These are phyloP conservation scores for Cunninghamia lanceolata DNA, from an alignment of 75 land plant species.

Conservation along the genomic window DNA sequence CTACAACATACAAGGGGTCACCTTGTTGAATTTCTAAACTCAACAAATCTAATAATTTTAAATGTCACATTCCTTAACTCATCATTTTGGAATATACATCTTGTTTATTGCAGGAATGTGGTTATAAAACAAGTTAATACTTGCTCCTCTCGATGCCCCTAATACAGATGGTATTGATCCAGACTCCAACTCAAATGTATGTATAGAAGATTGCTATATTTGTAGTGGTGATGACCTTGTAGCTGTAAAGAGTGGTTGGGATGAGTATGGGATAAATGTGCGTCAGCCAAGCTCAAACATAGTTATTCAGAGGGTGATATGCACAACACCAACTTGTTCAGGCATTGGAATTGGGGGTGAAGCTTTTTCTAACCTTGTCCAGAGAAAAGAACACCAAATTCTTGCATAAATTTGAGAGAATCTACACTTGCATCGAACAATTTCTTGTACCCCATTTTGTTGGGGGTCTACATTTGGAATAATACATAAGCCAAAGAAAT, in stretches of 20 bases:
- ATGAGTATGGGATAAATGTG: too few relatives aligned
- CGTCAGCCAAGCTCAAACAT: slow-evolving; percentile 68
- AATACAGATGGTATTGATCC: slow-evolving; percentile 92
- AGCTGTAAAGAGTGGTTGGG: slow-evolving; percentile 69
- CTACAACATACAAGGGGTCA: too few relatives aligned
- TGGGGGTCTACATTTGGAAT: not conserved
- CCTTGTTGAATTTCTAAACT: too few relatives aligned
- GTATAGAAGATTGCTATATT: slow-evolving; percentile 81
- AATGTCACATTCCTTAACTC: too few relatives aligned
- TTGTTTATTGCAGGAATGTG: too few relatives aligned
- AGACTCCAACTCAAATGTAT: slow-evolving; percentile 76
- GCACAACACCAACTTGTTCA: slow-evolving; percentile 70
- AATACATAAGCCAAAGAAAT: too few relatives aligned
- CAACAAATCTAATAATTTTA: too few relatives aligned
- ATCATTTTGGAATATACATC: too few relatives aligned
- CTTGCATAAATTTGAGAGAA: too few relatives aligned
- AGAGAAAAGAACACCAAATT: too few relatives aligned
- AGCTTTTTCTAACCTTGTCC: too few relatives aligned
- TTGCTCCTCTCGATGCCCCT: slow-evolving; percentile 82
- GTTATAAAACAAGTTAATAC: slow-evolving; percentile 58
- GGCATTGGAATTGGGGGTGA: slow-evolving; percentile 85
- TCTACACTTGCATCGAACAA: slow-evolving; percentile 47
- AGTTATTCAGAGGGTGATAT: slow-evolving; percentile 33
- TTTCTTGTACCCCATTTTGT: slow-evolving; percentile 18
- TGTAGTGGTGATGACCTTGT: slow-evolving; percentile 76